A percentile compares a stretch with the other conserved stretches of the same genome.
phyloP scores from a whole-genome alignment of 768 basidiomycete species.

The Pleurotus tuoliensis region DNA sequence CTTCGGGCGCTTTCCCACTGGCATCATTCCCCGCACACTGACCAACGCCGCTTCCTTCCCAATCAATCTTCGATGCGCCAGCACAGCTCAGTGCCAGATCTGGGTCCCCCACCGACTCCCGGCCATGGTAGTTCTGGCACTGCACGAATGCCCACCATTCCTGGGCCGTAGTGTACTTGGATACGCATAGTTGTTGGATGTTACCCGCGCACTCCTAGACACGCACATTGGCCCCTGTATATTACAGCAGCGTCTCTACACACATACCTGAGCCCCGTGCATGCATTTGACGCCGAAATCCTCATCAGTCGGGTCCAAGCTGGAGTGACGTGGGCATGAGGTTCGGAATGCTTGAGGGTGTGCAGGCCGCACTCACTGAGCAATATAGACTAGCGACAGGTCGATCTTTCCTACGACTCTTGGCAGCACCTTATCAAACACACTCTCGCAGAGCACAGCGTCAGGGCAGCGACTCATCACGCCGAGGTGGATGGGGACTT shows the following conservation, averaged over 20 bases:
- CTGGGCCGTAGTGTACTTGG: constrained; percentile 45
- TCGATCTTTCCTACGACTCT: constrained; percentile 50
- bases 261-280: constrained; percentile 50
- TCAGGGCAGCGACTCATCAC: constrained; percentile 61
- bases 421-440: constrained; percentile 57
- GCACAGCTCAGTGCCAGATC: constrained; percentile 68
- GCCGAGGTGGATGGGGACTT: constrained; percentile 42
- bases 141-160: constrained; percentile 82
- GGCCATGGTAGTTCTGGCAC: constrained; percentile 72
- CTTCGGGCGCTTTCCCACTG: constrained; percentile 60
- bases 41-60: constrained; percentile 56
- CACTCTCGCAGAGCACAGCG: constrained; percentile 57
- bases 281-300: constrained; percentile 76
- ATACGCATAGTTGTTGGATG: constrained; percentile 82
- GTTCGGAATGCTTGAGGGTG: background rate
- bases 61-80: constrained; percentile 57
- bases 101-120: constrained; percentile 58
- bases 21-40: constrained; percentile 59
- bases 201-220: constrained; percentile 79
- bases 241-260: background rate
- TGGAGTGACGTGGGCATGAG: constrained; percentile 22
- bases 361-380: constrained; percentile 37
- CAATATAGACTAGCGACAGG: constrained; percentile 56
- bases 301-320: constrained; percentile 60
- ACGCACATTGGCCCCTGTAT: no score